phyloP scores from a whole-genome alignment of 768 basidiomycete genomes.

The Stropharia rugosoannulata region DNA sequence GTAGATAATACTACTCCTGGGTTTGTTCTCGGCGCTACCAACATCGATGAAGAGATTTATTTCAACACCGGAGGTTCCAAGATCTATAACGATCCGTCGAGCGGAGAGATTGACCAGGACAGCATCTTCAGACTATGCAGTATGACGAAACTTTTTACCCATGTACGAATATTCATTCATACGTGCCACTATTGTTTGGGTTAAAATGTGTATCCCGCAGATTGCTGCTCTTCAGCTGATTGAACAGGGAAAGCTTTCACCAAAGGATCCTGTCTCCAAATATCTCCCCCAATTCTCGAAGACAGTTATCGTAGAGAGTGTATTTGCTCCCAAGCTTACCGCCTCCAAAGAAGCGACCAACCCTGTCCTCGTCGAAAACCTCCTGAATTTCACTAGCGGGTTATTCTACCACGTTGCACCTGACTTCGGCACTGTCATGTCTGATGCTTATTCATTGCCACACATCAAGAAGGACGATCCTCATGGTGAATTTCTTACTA shows the following conservation, averaged over 20 bases:
- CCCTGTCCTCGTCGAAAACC: conserved; percentile 21
- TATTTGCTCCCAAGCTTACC: conserved; percentile 4
- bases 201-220: conserved; percentile 9
- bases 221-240: conserved; percentile 30
- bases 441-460: conserved; percentile 11
- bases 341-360: conserved; percentile 20
- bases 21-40: conserved; percentile 28
- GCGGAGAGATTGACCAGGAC: conserved; percentile 21
- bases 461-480: conserved; percentile 18
- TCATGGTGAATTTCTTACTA: conserved; percentile 15
- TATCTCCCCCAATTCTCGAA: conserved; percentile 27
- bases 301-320: conserved; percentile 20
- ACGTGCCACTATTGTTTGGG: no score
- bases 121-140: conserved; percentile 38
- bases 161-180: conserved; percentile 20
- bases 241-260: conserved; percentile 26
- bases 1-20: conserved; percentile 21
- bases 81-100: conserved; percentile 24
- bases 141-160: conserved; percentile 31
- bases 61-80: conserved; percentile 23
- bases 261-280: conserved; percentile 22
- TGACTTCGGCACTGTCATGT: conserved; percentile 5
- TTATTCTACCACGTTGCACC: conserved; percentile 20
- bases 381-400: conserved; percentile 31
- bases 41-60: conserved; percentile 24